phyloP scores from a whole-genome alignment of 2,329 filamentous ascomycete species.

The Xylariaceae sp. region DNA sequence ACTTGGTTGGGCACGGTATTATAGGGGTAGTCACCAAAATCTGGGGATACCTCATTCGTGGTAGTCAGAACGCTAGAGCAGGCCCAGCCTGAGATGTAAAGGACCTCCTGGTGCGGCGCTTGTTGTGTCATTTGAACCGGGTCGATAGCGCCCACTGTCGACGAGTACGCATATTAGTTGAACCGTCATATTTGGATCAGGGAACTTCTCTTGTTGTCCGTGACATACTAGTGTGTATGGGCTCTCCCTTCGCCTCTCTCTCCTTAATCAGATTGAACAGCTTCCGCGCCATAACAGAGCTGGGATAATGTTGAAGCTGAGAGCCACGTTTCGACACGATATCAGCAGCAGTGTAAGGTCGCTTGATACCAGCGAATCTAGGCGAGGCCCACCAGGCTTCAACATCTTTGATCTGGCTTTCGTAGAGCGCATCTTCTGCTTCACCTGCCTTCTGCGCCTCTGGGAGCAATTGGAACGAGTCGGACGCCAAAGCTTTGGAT shows the following conservation, averaged over 20 bases:
- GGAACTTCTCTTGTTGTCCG: neutral
- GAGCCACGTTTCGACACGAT: conserved; percentile 90
- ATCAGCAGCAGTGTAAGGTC: conserved; percentile 84
- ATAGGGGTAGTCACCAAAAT: conserved; percentile 98
- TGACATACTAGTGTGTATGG: conserved; percentile 81
- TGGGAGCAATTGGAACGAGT: conserved; percentile 80
- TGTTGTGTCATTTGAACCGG: conserved; percentile 99
- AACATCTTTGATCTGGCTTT: conserved; percentile 77
- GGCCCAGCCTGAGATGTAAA: conserved; percentile 96
- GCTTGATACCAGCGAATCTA: conserved; percentile 81
- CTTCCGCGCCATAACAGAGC: conserved; percentile 91
- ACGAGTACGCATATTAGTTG: neutral
- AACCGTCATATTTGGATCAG: neutral
- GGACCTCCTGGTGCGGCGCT: conserved; percentile 87
- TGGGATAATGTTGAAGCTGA: conserved; percentile 81
- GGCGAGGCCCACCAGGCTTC: conserved; percentile 86
- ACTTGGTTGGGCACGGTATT: conserved; percentile 99
- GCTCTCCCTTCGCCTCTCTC: conserved; percentile 70
- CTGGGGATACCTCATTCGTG: conserved; percentile 95
- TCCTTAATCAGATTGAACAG: conserved; percentile 85
- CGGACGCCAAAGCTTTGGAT: conserved; percentile 57
- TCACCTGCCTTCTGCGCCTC: conserved; percentile 70
- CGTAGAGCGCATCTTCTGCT: conserved; percentile 79
- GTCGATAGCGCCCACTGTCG: conserved; percentile 87
- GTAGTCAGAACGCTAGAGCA: conserved; percentile 89